Percentiles rank a stretch among this genome's conserved stretches.
Conservation (phyloP, 2,329 filamentous ascomycete genomes). For the Capronia coronata region DNA sequence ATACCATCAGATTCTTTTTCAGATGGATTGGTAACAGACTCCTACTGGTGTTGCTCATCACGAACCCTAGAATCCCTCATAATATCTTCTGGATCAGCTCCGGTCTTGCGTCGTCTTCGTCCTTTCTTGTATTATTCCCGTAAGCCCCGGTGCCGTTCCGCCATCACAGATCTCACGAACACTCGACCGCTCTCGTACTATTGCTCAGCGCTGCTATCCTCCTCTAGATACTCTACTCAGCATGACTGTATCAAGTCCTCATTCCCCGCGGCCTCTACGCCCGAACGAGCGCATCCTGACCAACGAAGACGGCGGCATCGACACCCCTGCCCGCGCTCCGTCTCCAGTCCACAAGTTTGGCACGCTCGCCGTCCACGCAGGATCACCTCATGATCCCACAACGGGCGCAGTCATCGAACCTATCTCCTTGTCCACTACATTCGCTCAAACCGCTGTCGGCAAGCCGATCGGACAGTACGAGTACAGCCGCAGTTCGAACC, state of each 20-base stretch:
- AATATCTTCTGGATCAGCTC: too few species aligned
- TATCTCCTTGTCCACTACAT: constrained; percentile 95
- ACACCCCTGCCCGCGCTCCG: constrained; percentile 66
- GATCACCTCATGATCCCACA: constrained; percentile 77
- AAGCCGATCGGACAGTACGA: constrained; percentile 84
- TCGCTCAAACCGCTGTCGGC: constrained; percentile 82
- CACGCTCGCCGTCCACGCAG: constrained; percentile 90
- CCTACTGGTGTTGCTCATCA: too few species aligned
- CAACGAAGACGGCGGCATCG: constrained; percentile 51
- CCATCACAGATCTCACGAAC: too few species aligned
- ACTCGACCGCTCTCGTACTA: too few species aligned
- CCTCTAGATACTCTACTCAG: not conserved
- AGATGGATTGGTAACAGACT: too few species aligned
- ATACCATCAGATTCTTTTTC: too few species aligned
- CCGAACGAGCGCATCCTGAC: constrained; percentile 29
- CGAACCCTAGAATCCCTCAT: too few species aligned
- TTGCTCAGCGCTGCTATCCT: too few species aligned
- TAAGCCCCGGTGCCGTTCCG: too few species aligned
- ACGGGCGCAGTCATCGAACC: constrained; percentile 95
- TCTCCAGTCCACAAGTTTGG: constrained; percentile 77
- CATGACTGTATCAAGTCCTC: constrained; percentile 12
- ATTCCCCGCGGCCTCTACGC: constrained; percentile 24
- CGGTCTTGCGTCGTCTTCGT: too few species aligned
- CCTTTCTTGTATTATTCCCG: too few species aligned
- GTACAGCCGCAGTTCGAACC: constrained; percentile 89